Evolutionary conservation across 495 filamentous ascomycete genomes (phyloP).

Genomic region (Pseudomonodictys pantanalensis): DNA sequence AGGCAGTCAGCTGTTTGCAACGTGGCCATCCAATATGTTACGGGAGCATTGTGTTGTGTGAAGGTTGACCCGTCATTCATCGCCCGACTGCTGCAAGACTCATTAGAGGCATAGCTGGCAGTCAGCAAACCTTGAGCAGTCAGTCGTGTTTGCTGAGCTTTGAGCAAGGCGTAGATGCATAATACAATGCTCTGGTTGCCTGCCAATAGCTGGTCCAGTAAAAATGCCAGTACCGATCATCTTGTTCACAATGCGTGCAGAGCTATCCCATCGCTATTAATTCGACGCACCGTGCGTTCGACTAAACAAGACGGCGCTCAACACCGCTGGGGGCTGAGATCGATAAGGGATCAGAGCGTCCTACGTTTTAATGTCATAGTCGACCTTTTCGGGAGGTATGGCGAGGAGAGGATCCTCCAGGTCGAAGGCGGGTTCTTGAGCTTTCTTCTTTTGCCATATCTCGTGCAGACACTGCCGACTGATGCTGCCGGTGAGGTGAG

Average conservation of each 20-base stretch:
- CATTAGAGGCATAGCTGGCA: too few species aligned
- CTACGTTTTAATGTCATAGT: conserved; percentile 69
- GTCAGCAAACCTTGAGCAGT: too few species aligned
- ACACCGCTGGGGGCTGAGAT: conserved; percentile 1
- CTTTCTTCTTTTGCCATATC: conserved; percentile 64
- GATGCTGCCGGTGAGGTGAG: conserved; percentile 80
- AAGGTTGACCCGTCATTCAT: not conserved
- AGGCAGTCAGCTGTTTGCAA: conserved; percentile 9
- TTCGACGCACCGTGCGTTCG: conserved; percentile 1
- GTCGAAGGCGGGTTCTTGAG: conserved; percentile 44
- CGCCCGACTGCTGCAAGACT: not conserved
- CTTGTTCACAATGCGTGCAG: too few species aligned
- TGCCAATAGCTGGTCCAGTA: too few species aligned
- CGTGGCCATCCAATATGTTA: not conserved
- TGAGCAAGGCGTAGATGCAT: too few species aligned
- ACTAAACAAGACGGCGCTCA: not conserved
- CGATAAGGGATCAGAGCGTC: conserved; percentile 22
- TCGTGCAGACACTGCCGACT: conserved; percentile 70
- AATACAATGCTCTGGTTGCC: too few species aligned
- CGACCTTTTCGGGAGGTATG: conserved; percentile 66
- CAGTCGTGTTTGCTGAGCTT: too few species aligned
- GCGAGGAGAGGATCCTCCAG: conserved; percentile 66
- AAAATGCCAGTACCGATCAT: too few species aligned
- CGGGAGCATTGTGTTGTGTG: not conserved
- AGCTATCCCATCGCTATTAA: too few species aligned